Conservation (phyloP, 805 yeast genomes). For the Ogataea populi-albae region DNA sequence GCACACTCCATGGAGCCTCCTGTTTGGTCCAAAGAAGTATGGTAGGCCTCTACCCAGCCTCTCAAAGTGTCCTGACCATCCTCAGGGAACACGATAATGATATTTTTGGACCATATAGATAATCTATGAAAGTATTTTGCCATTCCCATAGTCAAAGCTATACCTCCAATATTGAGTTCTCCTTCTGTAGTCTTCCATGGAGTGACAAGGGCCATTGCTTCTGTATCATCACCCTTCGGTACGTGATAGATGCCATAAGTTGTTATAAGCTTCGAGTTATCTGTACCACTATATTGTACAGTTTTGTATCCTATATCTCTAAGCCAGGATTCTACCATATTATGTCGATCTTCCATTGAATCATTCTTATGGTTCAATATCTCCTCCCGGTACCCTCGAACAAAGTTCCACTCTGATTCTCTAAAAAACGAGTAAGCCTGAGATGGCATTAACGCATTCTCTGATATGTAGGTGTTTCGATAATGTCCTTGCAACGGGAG, state of each 20-base stretch:
- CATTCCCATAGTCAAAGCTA: slow-evolving; percentile 67
- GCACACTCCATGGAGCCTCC: slow-evolving; percentile 96
- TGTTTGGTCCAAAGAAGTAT: slow-evolving; percentile 75
- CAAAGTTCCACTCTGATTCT: slow-evolving; percentile 90
- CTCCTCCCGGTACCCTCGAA: slow-evolving; percentile 78
- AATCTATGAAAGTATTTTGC: slow-evolving; percentile 78
- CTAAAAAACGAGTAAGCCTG: slow-evolving; percentile 90
- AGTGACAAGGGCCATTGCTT: slow-evolving; percentile 84
- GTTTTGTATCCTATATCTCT: slow-evolving; percentile 71
- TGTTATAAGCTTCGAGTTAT: slow-evolving; percentile 11
- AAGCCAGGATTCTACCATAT: slow-evolving; percentile 55
- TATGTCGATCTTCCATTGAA: slow-evolving; percentile 39
- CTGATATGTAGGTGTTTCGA: slow-evolving; percentile 83
- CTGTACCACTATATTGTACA: slow-evolving; percentile 34
- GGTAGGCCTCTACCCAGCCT: slow-evolving; percentile 93
- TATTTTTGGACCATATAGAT: slow-evolving; percentile 95
- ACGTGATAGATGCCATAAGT: slow-evolving; percentile 85
- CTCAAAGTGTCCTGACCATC: slow-evolving; percentile 67
- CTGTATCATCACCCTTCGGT: slow-evolving; percentile 94
- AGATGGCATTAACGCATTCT: slow-evolving; percentile 95
- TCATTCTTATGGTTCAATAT: slow-evolving; percentile 37
- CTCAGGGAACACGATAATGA: slow-evolving; percentile 79
- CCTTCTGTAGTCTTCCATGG: slow-evolving; percentile 79
- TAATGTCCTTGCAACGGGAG: slow-evolving; percentile 82
- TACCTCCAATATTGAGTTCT: slow-evolving; percentile 72